Base-by-base conservation (phyloP, 208 protist genomes). In the Balamuthia mandrillaris region DNA sequence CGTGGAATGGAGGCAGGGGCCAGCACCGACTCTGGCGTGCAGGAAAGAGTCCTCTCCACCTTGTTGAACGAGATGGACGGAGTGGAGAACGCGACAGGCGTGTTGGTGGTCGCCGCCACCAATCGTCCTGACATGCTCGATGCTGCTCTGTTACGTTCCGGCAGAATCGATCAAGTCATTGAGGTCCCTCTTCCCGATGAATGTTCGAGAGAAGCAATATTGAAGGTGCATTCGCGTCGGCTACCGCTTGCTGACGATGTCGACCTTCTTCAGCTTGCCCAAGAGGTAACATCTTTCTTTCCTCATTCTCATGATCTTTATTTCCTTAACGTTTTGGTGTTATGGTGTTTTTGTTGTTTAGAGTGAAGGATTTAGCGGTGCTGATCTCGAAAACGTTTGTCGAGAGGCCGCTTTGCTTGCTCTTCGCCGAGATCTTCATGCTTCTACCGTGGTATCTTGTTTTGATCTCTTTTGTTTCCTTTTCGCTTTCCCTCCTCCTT, bases 61-160 rank as follows among this genome's bases (percentile, higher is more conserved):
- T 87, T 99, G 29, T 86, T 99, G 9, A 98, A 96, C 16, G 97
- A 99, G 89, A 96, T 99, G 93, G 97, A 99, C 89, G 97, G 97
- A 24, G 95, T 99, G 79, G 87, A 95, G 29, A 86, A 42, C 39
- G 63, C 81, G 21, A 92, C 94, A 37, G 91, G 92, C 37, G 94
- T 98, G 4, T 86, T 98, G 21, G 95, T 97, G 27, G 92, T 99
- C 24, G 51, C 74, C 86, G 87, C 90, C 3, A 92, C 90, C 27
- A 92, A 89, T 49, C 45, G 88, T 39, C 58, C 63, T 1, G 90
- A 92, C 45, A 65, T 86, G 47, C 49, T 91, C 21, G 89, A 92
- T 78, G 14, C 81, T 44, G 90, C 90, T 14, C 49, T 92, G 16
- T 49, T 92, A 6, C 70, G 90, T 21, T 81, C 90, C 37, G 90